Evolutionary conservation across 768 basidiomycete genomes (phyloP).

Genomic region (Cytidiella melzeri): DNA sequence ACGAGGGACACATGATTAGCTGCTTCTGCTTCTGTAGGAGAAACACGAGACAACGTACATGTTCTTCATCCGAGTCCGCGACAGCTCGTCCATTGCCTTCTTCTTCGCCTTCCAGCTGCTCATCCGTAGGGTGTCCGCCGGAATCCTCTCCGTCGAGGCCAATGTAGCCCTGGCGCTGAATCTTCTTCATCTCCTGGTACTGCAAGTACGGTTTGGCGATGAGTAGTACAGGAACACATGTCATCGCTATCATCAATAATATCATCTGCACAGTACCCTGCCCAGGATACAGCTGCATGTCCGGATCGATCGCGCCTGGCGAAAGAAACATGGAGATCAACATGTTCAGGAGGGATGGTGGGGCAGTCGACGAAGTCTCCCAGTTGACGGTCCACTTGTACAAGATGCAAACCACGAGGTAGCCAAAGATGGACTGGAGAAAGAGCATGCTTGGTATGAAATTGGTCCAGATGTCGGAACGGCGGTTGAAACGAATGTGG

Average conservation of each 20-base stretch:
- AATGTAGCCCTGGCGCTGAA: slow-evolving; percentile 79
- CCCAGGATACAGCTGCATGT: slow-evolving; percentile 74
- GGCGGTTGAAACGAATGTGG: slow-evolving; percentile 88
- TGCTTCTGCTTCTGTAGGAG: background rate
- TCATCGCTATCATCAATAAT: slow-evolving; percentile 66
- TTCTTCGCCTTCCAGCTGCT: slow-evolving; percentile 68
- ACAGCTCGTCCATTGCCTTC: slow-evolving; percentile 73
- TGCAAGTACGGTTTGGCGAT: slow-evolving; percentile 86
- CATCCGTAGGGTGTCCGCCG: slow-evolving; percentile 47
- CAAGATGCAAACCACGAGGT: slow-evolving; percentile 87
- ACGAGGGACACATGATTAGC: slow-evolving; percentile 1
- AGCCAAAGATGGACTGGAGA: slow-evolving; percentile 96
- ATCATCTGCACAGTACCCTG: slow-evolving; percentile 81
- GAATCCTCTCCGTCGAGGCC: slow-evolving; percentile 58
- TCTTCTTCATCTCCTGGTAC: slow-evolving; percentile 85
- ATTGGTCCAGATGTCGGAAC: slow-evolving; percentile 84
- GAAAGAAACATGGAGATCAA: slow-evolving; percentile 94
- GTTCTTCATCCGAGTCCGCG: slow-evolving; percentile 71
- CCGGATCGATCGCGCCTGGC: slow-evolving; percentile 71
- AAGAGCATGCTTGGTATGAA: slow-evolving; percentile 98
- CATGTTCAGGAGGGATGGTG: slow-evolving; percentile 93
- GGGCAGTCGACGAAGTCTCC: slow-evolving; percentile 56
- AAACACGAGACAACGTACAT: slow-evolving; percentile 48
- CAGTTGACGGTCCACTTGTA: slow-evolving; percentile 98
- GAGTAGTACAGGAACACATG: slow-evolving; percentile 96